A percentile compares a stretch with the other conserved stretches of the same genome.
Evolutionary conservation across 2,329 filamentous ascomycete genomes (phyloP).

Genomic region (Colletotrichum siamense): DNA sequence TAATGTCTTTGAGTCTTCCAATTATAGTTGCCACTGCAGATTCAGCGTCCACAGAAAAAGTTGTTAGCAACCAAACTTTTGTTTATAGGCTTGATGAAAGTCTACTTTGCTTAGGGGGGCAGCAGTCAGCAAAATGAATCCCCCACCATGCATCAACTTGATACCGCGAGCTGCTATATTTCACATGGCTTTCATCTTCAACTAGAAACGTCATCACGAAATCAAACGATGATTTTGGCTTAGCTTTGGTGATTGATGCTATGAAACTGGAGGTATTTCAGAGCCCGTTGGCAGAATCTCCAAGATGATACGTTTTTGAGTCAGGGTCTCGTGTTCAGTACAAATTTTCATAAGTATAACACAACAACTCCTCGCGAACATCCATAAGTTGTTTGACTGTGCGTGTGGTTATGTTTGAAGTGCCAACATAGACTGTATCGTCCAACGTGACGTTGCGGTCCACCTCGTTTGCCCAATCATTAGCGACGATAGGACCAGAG

Average conservation of each 20-base stretch:
- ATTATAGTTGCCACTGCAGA: accelerated
- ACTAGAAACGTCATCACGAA: not conserved
- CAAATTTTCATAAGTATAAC: not conserved
- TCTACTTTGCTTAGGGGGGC: not conserved
- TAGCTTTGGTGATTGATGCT: not conserved
- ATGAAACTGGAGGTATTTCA: not conserved
- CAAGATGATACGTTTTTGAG: not conserved
- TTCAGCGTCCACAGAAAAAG: accelerated
- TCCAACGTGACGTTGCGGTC: not conserved
- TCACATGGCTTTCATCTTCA: not conserved
- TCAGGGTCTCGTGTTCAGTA: not conserved
- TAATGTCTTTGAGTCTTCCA: not conserved
- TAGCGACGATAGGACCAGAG: not conserved
- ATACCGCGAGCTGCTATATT: not conserved
- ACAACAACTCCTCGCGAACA: not conserved
- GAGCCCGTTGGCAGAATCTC: not conserved
- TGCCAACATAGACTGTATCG: not conserved
- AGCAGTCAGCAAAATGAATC: not conserved
- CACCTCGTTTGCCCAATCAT: not conserved
- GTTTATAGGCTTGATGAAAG: not conserved
- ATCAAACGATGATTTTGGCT: accelerated
- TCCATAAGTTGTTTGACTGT: not conserved
- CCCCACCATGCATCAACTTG: no score
- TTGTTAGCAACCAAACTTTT: not conserved
- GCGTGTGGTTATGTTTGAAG: not conserved